A percentile compares a stretch with the other conserved stretches of the same genome.
phyloP scores from a whole-genome alignment of 371 early-diverging fungal species.

The Rhizopus stolonifer region DNA sequence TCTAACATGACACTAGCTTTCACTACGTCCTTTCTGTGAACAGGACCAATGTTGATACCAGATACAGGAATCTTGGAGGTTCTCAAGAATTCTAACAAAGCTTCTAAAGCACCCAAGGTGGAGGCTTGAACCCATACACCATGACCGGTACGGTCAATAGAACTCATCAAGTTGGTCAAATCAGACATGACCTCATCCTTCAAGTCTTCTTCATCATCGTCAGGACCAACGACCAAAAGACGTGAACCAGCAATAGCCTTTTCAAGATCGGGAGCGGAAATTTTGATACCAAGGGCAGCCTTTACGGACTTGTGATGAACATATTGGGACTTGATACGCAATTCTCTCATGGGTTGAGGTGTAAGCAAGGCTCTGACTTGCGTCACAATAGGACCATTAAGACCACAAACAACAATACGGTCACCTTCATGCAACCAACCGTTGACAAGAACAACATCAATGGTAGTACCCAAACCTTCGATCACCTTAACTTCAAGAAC shows the following conservation, averaged over 20 bases:
- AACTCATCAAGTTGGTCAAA: slow-evolving; percentile 72
- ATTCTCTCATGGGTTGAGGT: slow-evolving; percentile 98
- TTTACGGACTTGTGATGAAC: slow-evolving; percentile 96
- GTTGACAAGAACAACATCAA: slow-evolving; percentile 99
- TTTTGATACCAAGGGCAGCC: slow-evolving; percentile 99
- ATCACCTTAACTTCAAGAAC: slow-evolving; percentile 99
- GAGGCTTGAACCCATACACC: slow-evolving; percentile 99
- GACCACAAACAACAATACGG: slow-evolving; percentile 95
- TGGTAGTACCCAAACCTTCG: slow-evolving; percentile 99
- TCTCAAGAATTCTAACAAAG: slow-evolving; percentile 95
- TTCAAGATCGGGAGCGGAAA: slow-evolving; percentile 95
- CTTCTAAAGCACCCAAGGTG: slow-evolving; percentile 99
- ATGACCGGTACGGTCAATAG: slow-evolving; percentile 84
- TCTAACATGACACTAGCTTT: slow-evolving; percentile 94
- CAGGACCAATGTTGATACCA: slow-evolving; percentile 98
- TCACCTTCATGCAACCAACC: slow-evolving; percentile 98
- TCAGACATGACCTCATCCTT: slow-evolving; percentile 95
- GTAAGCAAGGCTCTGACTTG: slow-evolving; percentile 94
- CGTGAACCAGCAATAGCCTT: slow-evolving; percentile 99
- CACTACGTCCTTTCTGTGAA: slow-evolving; percentile 98
- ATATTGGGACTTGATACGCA: slow-evolving; percentile 97
- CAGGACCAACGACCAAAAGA: slow-evolving; percentile 89
- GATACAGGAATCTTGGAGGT: slow-evolving; percentile 95
- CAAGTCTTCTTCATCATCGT: slow-evolving; percentile 95
- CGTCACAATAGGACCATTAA: slow-evolving; percentile 97